Evolutionary conservation across 2,329 filamentous ascomycete genomes (phyloP).

Genomic region (Hypoxylon sp.): DNA sequence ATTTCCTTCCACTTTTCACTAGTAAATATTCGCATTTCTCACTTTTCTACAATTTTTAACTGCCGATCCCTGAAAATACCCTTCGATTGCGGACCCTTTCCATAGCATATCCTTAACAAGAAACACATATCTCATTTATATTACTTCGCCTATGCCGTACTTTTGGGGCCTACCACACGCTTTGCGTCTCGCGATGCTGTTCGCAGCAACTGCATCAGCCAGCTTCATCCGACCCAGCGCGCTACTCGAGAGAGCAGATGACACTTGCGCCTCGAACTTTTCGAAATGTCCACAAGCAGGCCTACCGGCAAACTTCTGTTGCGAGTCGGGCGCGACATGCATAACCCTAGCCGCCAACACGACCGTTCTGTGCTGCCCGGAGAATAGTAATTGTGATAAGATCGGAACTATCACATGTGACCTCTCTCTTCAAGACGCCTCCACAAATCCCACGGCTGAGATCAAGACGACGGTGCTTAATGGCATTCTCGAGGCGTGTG

Average conservation of each 20-base stretch:
- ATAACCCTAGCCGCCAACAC: slow-evolving; percentile 72
- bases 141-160: slow-evolving; percentile 48
- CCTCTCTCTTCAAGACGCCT: slow-evolving; percentile 70
- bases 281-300: slow-evolving; percentile 64
- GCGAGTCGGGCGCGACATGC: slow-evolving; percentile 67
- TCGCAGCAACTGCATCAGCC: slow-evolving; percentile 55
- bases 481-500: slow-evolving; percentile 69
- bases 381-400: slow-evolving; percentile 66
- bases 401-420: slow-evolving; percentile 77
- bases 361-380: slow-evolving; percentile 79
- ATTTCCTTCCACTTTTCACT: slow-evolving; percentile 25
- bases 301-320: slow-evolving; percentile 77
- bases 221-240: slow-evolving; percentile 53
- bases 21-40: slow-evolving; percentile 35
- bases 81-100: neutral
- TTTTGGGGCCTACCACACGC: slow-evolving; percentile 53
- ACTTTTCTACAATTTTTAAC: slow-evolving; percentile 16
- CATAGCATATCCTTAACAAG: neutral
- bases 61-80: neutral
- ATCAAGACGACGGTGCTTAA: slow-evolving; percentile 76
- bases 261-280: slow-evolving; percentile 66
- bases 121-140: neutral
- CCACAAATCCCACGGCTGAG: slow-evolving; percentile 66
- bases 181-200: slow-evolving; percentile 55
- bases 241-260: slow-evolving; percentile 59